Percentiles rank a stretch among this genome's conserved stretches.
phyloP scores from a whole-genome alignment of 2,329 filamentous ascomycete species.

The Daldinia sp. region DNA sequence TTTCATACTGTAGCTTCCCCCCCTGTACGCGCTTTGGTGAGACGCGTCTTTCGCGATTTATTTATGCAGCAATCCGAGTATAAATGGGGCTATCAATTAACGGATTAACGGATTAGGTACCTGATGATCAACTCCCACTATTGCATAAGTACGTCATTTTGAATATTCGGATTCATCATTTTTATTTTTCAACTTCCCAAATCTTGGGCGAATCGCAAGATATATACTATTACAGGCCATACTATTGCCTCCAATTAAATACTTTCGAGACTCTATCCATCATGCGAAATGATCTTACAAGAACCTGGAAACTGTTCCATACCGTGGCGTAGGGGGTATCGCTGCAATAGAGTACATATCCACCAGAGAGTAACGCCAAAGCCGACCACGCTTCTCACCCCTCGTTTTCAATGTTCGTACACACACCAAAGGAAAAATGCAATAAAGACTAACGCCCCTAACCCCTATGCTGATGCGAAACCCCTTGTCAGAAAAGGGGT shows the following conservation, averaged over 20 bases:
- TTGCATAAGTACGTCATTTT: not conserved
- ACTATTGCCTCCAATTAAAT: constrained; percentile 14
- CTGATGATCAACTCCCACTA: not conserved
- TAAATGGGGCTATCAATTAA: constrained; percentile 8
- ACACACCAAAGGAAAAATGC: constrained; percentile 33
- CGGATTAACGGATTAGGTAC: not conserved
- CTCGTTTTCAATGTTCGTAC: constrained; percentile 36
- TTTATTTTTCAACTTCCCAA: not conserved
- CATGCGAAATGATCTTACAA: constrained; percentile 20
- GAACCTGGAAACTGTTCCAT: constrained; percentile 23
- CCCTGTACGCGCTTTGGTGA: constrained; percentile 33
- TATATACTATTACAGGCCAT: constrained; percentile 10
- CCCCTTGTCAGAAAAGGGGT: constrained; percentile 1
- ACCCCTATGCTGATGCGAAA: constrained; percentile 37
- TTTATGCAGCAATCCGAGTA: constrained; percentile 31
- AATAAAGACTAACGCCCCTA: constrained; percentile 31
- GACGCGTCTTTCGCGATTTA: constrained; percentile 31
- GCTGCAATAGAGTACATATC: constrained; percentile 39
- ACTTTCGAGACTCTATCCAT: constrained; percentile 12
- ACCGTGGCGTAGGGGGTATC: constrained; percentile 39
- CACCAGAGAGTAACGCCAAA: constrained; percentile 31
- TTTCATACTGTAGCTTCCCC: constrained; percentile 13
- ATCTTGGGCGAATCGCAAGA: not conserved
- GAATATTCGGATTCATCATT: not conserved
- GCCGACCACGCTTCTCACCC: constrained; percentile 23